Conservation (phyloP, 257 asterid species). For the Plectranthus barbatus region DNA sequence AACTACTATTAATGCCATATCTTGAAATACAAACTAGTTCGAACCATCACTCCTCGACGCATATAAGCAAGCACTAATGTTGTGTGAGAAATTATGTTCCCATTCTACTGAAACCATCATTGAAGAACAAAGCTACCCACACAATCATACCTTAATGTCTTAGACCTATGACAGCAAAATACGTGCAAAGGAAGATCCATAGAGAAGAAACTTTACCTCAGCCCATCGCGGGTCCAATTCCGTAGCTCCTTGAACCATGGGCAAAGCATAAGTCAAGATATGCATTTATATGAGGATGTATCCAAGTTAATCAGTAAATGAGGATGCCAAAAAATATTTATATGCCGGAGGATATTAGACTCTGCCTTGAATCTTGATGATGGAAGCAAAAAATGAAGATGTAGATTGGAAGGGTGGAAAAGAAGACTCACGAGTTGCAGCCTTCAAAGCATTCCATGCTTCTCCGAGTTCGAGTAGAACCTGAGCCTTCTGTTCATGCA, state of each 20-base stretch:
- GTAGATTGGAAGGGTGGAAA: neutral
- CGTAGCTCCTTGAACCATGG: constrained; percentile 57
- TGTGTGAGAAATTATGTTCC: neutral
- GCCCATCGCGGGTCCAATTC: constrained; percentile 87
- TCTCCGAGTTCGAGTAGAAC: constrained; percentile 87
- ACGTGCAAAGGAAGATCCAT: constrained; percentile 18
- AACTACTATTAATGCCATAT: neutral
- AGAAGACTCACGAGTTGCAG: constrained; percentile 65
- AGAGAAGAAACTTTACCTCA: constrained; percentile 47
- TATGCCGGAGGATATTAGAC: neutral
- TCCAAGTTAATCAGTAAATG: neutral
- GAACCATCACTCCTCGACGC: neutral
- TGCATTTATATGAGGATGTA: neutral
- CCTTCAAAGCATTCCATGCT: constrained; percentile 71
- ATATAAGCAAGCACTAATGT: neutral
- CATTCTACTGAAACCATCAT: neutral
- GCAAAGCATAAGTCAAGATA: constrained; percentile 10
- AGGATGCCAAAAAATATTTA: neutral
- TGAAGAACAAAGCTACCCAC: neutral
- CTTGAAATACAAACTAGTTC: neutral
- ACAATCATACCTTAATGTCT: constrained; percentile 1
- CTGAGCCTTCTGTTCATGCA: constrained; percentile 93
- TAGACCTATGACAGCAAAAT: constrained; percentile 15
- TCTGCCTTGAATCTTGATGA: neutral
- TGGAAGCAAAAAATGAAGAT: neutral